Evolutionary conservation across 768 basidiomycete species (phyloP).

Genomic region (Lentinula detonsa): DNA sequence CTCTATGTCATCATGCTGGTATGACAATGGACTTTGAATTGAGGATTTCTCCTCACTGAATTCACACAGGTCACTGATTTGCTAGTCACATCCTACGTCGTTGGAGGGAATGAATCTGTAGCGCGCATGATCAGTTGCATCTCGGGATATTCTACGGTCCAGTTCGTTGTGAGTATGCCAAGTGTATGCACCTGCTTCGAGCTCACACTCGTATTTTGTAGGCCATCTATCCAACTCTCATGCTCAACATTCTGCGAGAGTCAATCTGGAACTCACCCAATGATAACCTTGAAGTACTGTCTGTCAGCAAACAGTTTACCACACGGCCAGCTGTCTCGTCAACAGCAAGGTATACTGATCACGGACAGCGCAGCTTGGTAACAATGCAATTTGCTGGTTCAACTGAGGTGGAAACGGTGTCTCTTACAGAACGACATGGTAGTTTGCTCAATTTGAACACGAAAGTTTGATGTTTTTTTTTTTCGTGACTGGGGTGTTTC

Average conservation of each 20-base stretch:
- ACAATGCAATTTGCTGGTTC: not conserved
- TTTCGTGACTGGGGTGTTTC: not conserved
- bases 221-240: constrained; percentile 1
- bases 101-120: constrained; percentile 1
- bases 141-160: constrained; percentile 1
- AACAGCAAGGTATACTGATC: not conserved
- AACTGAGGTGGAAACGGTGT: not conserved
- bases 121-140: constrained; percentile 1
- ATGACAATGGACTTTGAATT: not conserved
- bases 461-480: not conserved
- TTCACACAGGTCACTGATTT: not conserved
- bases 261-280: not conserved
- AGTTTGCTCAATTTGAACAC: not conserved
- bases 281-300: not conserved
- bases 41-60: not conserved
- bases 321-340: not conserved
- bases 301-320: not conserved
- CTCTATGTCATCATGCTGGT: constrained; percentile 2
- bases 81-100: not conserved
- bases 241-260: not conserved
- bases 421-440: not conserved
- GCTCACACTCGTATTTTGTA: not conserved
- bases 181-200: not conserved
- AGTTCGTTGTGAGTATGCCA: not conserved
- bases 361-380: not conserved